These are phyloP conservation scores for Hibiscus syriacus DNA, from an alignment of 345 rosid species.

Conservation along the genomic window DNA sequence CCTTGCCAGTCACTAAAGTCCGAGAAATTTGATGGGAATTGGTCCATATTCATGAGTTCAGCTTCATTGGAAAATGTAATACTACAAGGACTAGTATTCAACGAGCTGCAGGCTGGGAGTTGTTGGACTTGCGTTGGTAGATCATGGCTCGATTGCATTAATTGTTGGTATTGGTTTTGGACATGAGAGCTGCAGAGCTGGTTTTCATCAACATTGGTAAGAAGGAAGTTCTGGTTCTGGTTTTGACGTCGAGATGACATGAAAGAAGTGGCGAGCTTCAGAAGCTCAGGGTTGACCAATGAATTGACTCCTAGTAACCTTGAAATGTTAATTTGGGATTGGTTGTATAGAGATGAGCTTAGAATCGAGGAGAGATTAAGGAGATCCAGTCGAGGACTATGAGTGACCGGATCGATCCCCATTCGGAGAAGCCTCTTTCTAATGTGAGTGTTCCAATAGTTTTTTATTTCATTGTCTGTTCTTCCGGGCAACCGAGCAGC, in stretches of 20 bases:
- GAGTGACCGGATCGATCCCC: slow-evolving; percentile 91
- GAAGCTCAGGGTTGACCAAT: slow-evolving; percentile 34
- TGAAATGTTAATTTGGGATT: slow-evolving; percentile 42
- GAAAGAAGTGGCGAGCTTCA: slow-evolving; percentile 37
- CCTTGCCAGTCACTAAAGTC: slow-evolving; percentile 18
- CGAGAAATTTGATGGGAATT: slow-evolving; percentile 14
- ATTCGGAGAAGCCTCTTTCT: slow-evolving; percentile 64
- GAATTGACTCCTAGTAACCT: slow-evolving; percentile 38
- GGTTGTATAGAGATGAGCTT: slow-evolving; percentile 36
- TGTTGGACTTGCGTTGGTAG: slow-evolving; percentile 26
- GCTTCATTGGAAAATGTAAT: slow-evolving; percentile 27
- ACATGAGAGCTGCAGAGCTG: slow-evolving; percentile 22
- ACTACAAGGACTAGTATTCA: slow-evolving; percentile 13
- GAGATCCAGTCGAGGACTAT: slow-evolving; percentile 62
- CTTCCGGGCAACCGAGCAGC: slow-evolving; percentile 81
- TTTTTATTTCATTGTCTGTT: slow-evolving; percentile 79
- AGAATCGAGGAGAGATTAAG: slow-evolving; percentile 58
- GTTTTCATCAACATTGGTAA: slow-evolving; percentile 26
- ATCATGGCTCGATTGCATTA: slow-evolving; percentile 21
- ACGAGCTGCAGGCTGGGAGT: slow-evolving; percentile 20
- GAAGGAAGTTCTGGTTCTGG: slow-evolving; percentile 6
- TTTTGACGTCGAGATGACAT: slow-evolving; percentile 21
- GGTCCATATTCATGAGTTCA: slow-evolving; percentile 16
- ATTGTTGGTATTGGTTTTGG: slow-evolving; percentile 17
- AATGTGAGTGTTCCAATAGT: slow-evolving; percentile 81